A percentile compares a stretch with the other conserved stretches of the same genome.
Conservation (phyloP, 305 asterid species). For the Rubia peregrina region DNA sequence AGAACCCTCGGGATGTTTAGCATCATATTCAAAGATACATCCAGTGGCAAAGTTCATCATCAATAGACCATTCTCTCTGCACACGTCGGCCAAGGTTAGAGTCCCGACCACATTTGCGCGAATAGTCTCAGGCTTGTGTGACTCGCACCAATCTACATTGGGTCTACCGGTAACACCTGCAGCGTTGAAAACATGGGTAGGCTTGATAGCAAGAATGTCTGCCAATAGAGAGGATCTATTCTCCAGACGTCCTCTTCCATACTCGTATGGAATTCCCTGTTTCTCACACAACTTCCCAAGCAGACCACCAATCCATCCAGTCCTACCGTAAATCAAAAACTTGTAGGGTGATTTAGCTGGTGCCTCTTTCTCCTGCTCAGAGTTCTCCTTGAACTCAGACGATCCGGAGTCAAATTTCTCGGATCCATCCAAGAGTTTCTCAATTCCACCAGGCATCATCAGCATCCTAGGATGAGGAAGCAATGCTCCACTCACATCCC, state of each 20-base stretch:
- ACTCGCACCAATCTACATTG: slow-evolving; percentile 94
- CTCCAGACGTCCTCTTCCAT: slow-evolving; percentile 79
- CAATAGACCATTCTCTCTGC: slow-evolving; percentile 60
- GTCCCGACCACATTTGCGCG: slow-evolving; percentile 83
- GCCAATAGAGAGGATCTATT: slow-evolving; percentile 47
- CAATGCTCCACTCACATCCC: slow-evolving; percentile 89
- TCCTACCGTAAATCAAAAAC: slow-evolving; percentile 80
- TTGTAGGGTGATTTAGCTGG: slow-evolving; percentile 46
- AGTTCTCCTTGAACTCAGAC: slow-evolving; percentile 33
- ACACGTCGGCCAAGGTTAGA: slow-evolving; percentile 71
- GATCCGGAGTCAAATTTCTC: slow-evolving; percentile 53
- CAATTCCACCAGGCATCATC: slow-evolving; percentile 81
- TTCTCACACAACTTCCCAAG: slow-evolving; percentile 77
- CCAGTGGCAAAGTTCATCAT: slow-evolving; percentile 88
- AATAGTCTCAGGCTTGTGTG: slow-evolving; percentile 73
- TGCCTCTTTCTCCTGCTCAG: slow-evolving; percentile 38
- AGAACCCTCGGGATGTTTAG: slow-evolving; percentile 76
- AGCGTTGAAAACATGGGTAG: slow-evolving; percentile 89
- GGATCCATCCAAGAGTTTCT: slow-evolving; percentile 54
- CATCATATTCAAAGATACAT: slow-evolving; percentile 76
- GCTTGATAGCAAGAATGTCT: slow-evolving; percentile 55
- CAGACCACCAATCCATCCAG: slow-evolving; percentile 91
- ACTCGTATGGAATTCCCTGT: slow-evolving; percentile 62
- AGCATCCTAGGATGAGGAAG: slow-evolving; percentile 95
- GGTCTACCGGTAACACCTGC: slow-evolving; percentile 97